phyloP scores from a whole-genome alignment of 352 stramenopile genomes.

The Phytophthora macrochlamydospora region DNA sequence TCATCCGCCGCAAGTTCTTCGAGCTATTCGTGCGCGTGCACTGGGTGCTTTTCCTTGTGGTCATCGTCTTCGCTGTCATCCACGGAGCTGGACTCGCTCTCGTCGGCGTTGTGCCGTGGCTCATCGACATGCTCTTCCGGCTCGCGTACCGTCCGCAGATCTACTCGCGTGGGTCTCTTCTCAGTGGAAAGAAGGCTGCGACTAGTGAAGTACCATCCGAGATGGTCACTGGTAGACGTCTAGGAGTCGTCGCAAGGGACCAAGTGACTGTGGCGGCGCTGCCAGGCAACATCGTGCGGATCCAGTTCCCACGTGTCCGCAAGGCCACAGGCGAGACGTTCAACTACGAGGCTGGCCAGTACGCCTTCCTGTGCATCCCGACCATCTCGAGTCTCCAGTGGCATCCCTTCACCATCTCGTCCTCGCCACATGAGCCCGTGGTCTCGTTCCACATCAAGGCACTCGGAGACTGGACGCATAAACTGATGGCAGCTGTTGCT shows the following conservation, averaged over 20 bases:
- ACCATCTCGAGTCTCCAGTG: conserved; percentile 60
- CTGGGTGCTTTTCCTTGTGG: conserved; percentile 44
- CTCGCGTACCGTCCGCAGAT: conserved; percentile 8
- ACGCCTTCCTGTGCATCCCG: conserved; percentile 79
- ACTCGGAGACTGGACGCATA: conserved; percentile 61
- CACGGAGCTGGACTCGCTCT: conserved; percentile 31
- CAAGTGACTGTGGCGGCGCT: conserved; percentile 19
- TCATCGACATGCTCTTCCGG: conserved; percentile 36
- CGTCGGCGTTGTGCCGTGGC: conserved; percentile 29
- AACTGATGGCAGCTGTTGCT: conserved; percentile 28
- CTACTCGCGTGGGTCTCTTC: not conserved
- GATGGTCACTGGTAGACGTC: too few species aligned
- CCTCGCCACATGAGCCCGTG: conserved; percentile 51
- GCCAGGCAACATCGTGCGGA: conserved; percentile 26
- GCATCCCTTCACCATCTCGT: conserved; percentile 88
- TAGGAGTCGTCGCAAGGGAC: conserved; percentile 18
- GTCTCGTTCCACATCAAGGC: conserved; percentile 62
- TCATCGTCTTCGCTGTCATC: conserved; percentile 36
- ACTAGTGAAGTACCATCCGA: not conserved
- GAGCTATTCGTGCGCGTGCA: conserved; percentile 49
- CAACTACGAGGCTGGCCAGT: conserved; percentile 49
- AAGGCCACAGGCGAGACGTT: conserved; percentile 33
- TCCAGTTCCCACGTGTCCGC: conserved; percentile 40
- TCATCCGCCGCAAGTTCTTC: conserved; percentile 43
- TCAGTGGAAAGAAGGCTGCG: conserved; percentile 3